Conservation (phyloP, 2,329 filamentous ascomycete genomes). For the Nemania sp. region DNA sequence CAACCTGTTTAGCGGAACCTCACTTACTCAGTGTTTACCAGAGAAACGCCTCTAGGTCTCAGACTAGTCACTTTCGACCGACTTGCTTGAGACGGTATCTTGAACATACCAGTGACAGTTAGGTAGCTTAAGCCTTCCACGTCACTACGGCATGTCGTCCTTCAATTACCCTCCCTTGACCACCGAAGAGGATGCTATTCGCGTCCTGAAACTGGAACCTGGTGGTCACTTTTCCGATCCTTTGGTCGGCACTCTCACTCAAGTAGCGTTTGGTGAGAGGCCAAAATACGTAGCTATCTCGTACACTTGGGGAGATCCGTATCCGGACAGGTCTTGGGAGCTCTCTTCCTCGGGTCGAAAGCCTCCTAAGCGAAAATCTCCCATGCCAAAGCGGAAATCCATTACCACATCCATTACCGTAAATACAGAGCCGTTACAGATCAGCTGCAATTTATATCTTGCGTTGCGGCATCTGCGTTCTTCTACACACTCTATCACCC, state of each 20-base stretch:
- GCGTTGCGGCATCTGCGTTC: slow-evolving; percentile 16
- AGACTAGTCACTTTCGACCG: no score
- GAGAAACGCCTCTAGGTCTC: no score
- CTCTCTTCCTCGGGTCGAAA: no score
- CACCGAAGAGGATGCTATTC: background rate
- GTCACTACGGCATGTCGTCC: no score
- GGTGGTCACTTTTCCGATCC: slow-evolving; percentile 26
- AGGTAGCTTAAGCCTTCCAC: no score
- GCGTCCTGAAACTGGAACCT: slow-evolving; percentile 16
- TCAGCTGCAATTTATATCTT: slow-evolving; percentile 13
- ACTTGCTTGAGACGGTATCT: no score
- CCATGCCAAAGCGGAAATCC: no score
- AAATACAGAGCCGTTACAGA: slow-evolving; percentile 4
- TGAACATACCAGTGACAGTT: no score
- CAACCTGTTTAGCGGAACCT: no score
- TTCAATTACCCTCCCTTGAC: no score
- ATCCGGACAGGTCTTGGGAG: slow-evolving; percentile 4
- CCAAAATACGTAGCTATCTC: slow-evolving; percentile 34
- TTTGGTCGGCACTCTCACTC: slow-evolving; percentile 22
- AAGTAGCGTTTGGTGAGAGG: slow-evolving; percentile 23
- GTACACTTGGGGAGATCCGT: slow-evolving; percentile 32
- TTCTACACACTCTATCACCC: background rate
- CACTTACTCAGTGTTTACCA: no score
- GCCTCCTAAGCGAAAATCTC: no score
- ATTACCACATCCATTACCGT: slow-evolving; percentile 3